These are phyloP conservation scores for Fistulina hepatica DNA, from an alignment of 1,284 basidiomycete species.

Conservation along the genomic window DNA sequence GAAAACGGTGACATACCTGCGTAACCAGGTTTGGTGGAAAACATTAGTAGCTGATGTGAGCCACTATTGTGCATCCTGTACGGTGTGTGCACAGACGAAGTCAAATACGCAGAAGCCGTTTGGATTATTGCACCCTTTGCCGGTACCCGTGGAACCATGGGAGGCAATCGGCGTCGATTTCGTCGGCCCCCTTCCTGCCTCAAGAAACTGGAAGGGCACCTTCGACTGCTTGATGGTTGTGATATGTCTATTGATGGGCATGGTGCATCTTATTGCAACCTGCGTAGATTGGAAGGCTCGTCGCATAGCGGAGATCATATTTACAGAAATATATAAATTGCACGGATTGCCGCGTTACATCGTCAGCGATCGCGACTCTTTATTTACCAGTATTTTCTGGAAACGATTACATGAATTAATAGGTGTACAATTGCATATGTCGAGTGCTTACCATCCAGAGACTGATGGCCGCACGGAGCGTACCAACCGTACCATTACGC, in stretches of 20 bases:
- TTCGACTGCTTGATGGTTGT: conserved; percentile 26
- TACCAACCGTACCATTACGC: conserved; percentile 18
- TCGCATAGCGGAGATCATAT: conserved; percentile 24
- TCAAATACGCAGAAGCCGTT: conserved; percentile 1
- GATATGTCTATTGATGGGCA: conserved; percentile 23
- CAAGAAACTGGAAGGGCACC: conserved; percentile 9
- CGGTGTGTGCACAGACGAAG: conserved; percentile 13
- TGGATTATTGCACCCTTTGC: conserved; percentile 17
- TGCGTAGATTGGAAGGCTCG: conserved; percentile 18
- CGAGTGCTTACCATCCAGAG: conserved; percentile 33
- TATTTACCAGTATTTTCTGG: conserved; percentile 28
- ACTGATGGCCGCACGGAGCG: conserved; percentile 28
- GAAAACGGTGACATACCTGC: conserved; percentile 20
- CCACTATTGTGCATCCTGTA: conserved; percentile 16
- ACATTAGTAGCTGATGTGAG: conserved; percentile 14
- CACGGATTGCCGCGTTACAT: conserved; percentile 27
- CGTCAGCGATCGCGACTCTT: conserved; percentile 24
- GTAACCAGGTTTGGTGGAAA: conserved; percentile 27
- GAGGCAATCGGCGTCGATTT: conserved; percentile 22
- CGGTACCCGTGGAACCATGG: conserved; percentile 18
- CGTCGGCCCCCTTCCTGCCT: conserved; percentile 20
- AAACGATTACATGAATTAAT: conserved; percentile 21
- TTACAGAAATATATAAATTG: conserved; percentile 22
- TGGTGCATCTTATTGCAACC: conserved; percentile 27
- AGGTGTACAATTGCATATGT: conserved; percentile 28